These are phyloP conservation scores for Parsonsia alboflavescens DNA, from an alignment of 257 asterid genomes.

Conservation along the genomic window DNA sequence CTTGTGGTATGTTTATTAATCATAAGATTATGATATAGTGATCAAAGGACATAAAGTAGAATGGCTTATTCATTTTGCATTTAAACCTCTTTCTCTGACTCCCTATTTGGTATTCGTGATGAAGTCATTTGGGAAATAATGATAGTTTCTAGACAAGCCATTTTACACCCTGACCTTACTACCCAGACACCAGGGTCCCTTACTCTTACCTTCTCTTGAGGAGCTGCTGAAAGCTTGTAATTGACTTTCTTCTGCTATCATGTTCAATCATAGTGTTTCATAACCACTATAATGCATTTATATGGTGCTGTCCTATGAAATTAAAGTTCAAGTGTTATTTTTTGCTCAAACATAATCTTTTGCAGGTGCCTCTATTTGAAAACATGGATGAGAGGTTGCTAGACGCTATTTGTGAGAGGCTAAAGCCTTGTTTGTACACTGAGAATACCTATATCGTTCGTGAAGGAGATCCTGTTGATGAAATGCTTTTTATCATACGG, in stretches of 20 bases:
- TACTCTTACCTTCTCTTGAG: background rate
- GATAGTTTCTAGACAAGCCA: background rate
- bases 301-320: background rate
- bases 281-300: background rate
- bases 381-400: constrained; percentile 94
- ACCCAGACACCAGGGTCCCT: background rate
- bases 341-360: constrained; percentile 7
- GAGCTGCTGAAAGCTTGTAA: background rate
- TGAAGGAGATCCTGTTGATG: constrained; percentile 99
- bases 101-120: background rate
- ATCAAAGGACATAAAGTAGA: background rate
- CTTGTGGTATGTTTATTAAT: background rate
- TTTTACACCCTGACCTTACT: background rate
- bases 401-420: constrained; percentile 94
- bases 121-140: background rate
- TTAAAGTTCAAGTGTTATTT: background rate
- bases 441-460: constrained; percentile 82
- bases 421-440: constrained; percentile 79
- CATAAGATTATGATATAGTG: background rate
- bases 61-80: background rate
- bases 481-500: constrained; percentile 95
- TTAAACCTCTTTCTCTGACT: background rate
- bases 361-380: constrained; percentile 91
- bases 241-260: background rate
- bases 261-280: background rate